Conservation (phyloP, 2,329 filamentous ascomycete species). For the Daldinia sp. region DNA sequence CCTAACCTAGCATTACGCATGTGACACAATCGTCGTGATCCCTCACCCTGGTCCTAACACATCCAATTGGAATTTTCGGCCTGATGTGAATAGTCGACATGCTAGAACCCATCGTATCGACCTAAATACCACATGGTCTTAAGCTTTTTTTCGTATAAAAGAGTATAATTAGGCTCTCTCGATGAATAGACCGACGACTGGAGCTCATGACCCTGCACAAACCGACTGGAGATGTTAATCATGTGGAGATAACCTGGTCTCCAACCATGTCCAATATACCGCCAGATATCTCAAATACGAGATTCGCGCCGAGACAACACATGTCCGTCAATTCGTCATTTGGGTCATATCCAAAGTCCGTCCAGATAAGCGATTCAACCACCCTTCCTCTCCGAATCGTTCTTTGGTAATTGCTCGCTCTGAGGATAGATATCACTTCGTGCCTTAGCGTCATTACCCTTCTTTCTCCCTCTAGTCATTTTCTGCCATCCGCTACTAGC, state of each 20-base stretch:
- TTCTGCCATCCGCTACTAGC: constrained; percentile 69
- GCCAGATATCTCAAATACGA: constrained; percentile 41
- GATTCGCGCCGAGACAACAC: constrained; percentile 34
- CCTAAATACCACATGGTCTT: constrained; percentile 19
- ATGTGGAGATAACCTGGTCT: constrained; percentile 42
- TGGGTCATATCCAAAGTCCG: constrained; percentile 47
- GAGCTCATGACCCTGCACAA: constrained; percentile 15
- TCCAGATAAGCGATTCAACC: constrained; percentile 58
- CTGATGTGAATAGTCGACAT: constrained; percentile 14
- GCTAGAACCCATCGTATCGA: constrained; percentile 18
- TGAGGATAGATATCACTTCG: constrained; percentile 57
- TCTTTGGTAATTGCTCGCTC: constrained; percentile 67
- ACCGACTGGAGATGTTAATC: constrained; percentile 39
- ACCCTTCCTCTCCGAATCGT: constrained; percentile 72
- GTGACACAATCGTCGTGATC: constrained; percentile 24
- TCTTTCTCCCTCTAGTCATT: constrained; percentile 66
- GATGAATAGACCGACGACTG: constrained; percentile 17
- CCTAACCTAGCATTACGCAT: constrained; percentile 26
- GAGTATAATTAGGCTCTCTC: constrained; percentile 3
- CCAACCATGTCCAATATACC: constrained; percentile 45
- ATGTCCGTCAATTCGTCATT: constrained; percentile 29
- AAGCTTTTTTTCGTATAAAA: constrained; percentile 13
- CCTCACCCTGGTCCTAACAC: constrained; percentile 19
- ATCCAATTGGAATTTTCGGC: constrained; percentile 22
- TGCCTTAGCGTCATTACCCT: constrained; percentile 63